Conservation (phyloP, 1,284 basidiomycete genomes). For the Coriolopsis trogii region DNA sequence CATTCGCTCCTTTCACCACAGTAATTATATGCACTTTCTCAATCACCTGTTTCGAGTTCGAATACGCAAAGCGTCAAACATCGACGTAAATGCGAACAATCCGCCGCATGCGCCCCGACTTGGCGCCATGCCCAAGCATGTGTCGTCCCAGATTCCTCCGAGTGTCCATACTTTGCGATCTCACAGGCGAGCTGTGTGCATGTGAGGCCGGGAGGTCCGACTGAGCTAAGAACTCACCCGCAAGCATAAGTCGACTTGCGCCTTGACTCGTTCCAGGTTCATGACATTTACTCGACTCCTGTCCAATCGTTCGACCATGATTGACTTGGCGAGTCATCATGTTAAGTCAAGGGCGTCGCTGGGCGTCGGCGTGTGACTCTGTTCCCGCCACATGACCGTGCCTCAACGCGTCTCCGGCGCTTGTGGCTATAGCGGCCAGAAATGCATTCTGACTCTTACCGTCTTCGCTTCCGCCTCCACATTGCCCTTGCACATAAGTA, state of each 20-base stretch:
- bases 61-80: neutral
- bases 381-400: constrained; percentile 13
- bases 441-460: constrained; percentile 3
- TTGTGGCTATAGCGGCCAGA: neutral
- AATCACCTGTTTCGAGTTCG: neutral
- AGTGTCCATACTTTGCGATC: neutral
- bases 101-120: neutral
- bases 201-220: neutral
- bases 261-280: no score
- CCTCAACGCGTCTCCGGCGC: constrained; percentile 3
- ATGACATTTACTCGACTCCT: no score
- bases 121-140: constrained; percentile 1
- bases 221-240: no score
- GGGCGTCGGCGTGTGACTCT: neutral
- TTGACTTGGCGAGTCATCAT: no score
- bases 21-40: neutral
- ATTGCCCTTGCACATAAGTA: neutral
- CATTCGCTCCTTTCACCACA: neutral
- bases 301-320: no score
- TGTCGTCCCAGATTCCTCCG: neutral
- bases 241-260: no score
- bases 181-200: neutral
- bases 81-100: constrained; percentile 9
- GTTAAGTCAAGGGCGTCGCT: no score
- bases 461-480: neutral